Conservation (phyloP, 129 eudicot species). For the Smallanthus sonchifolius region DNA sequence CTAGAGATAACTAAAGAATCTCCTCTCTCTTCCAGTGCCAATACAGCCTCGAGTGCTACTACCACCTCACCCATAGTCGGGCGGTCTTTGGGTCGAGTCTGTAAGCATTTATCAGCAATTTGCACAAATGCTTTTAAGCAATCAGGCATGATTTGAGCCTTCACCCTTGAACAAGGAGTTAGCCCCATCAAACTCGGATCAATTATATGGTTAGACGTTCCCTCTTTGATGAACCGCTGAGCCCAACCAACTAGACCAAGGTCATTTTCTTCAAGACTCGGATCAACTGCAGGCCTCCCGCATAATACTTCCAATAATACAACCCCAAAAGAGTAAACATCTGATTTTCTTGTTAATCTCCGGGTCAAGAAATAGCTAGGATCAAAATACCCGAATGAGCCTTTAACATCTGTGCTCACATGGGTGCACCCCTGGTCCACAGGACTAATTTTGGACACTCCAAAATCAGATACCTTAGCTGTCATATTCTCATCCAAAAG, state of each 20-base stretch:
- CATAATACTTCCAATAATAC: constrained; percentile 52
- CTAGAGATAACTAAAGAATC: neutral
- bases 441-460: constrained; percentile 40
- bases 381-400: constrained; percentile 51
- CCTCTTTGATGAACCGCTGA: constrained; percentile 28
- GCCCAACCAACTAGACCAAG: constrained; percentile 43
- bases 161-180: constrained; percentile 19
- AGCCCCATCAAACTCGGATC: constrained; percentile 32
- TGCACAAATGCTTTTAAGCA: constrained; percentile 31
- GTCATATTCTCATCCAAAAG: constrained; percentile 36
- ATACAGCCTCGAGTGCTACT: constrained; percentile 41
- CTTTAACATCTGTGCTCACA: constrained; percentile 47
- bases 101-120: constrained; percentile 39
- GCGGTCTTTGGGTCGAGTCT: constrained; percentile 35
- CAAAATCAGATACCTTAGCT: constrained; percentile 55
- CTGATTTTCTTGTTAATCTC: constrained; percentile 48
- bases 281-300: constrained; percentile 54
- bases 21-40: constrained; percentile 28
- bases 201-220: constrained; percentile 25
- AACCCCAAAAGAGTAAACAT: constrained; percentile 51
- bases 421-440: constrained; percentile 21
- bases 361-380: constrained; percentile 38
- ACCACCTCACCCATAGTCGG: constrained; percentile 63
- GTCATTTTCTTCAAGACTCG: constrained; percentile 33
- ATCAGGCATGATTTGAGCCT: constrained; percentile 26